Conservation (phyloP, 73 alveolate genomes). For the Tetrahymena borealis region DNA sequence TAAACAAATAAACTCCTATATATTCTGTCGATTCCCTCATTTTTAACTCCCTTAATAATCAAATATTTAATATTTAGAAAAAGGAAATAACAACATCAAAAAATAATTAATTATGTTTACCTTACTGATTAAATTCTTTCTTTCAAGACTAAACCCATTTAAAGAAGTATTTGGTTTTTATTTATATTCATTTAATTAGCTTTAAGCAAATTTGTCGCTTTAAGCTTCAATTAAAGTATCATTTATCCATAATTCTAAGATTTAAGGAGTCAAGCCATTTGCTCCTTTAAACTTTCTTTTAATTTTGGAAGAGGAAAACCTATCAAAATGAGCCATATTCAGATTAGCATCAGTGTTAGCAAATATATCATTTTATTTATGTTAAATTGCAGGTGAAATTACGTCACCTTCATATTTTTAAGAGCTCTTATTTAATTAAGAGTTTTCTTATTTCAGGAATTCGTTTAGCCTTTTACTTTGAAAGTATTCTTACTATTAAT, state of each 20-base stretch:
- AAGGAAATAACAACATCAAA: no score
- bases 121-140: not conserved
- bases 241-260: not conserved
- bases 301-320: not conserved
- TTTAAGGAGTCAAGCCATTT: not conserved
- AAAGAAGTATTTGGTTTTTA: not conserved
- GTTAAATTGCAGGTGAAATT: not conserved
- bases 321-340: not conserved
- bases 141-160: not conserved
- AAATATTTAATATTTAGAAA: no score
- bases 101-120: not conserved
- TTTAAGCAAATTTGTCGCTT: not conserved
- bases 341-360: not conserved
- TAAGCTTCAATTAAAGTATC: not conserved
- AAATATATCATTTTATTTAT: not conserved
- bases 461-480: not conserved
- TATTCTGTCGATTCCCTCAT: conserved; percentile 50
- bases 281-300: not conserved
- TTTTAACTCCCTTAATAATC: conserved; percentile 33
- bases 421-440: not conserved
- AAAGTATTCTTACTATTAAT: not conserved
- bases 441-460: not conserved
- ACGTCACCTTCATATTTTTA: not conserved
- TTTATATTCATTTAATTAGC: not conserved
- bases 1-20: conserved; percentile 60